A percentile compares a stretch with the other conserved stretches of the same genome.
Evolutionary conservation across 2,329 filamentous ascomycete genomes (phyloP).

Genomic region (Scortechinia acanthostroma): DNA sequence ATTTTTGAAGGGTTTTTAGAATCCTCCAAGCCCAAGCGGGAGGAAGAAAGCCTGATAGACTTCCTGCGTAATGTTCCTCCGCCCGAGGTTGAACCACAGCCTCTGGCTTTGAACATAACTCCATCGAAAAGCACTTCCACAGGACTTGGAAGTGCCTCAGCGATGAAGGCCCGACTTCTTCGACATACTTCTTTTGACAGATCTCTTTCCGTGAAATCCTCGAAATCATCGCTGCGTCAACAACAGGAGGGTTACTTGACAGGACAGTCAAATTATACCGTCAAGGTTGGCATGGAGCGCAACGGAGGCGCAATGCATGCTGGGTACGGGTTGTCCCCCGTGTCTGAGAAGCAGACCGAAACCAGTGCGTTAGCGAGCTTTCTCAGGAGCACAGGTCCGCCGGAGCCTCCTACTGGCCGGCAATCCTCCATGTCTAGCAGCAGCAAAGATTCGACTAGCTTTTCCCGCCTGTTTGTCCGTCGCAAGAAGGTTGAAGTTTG

Average conservation of each 20-base stretch:
- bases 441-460: neutral
- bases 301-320: neutral
- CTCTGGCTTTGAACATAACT: neutral
- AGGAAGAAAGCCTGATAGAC: constrained; percentile 33
- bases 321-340: neutral
- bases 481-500: constrained; percentile 1
- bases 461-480: neutral
- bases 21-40: constrained; percentile 13
- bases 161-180: neutral
- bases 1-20: constrained; percentile 31
- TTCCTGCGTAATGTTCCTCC: neutral
- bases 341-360: neutral
- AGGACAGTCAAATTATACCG: neutral
- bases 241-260: neutral
- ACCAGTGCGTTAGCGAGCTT: neutral
- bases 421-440: neutral
- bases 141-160: neutral
- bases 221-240: neutral
- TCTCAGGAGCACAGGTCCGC: neutral
- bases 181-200: neutral
- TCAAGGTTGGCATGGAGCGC: neutral
- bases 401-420: neutral
- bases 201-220: neutral
- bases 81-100: neutral
- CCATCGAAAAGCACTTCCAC: neutral